A percentile compares a stretch with the other conserved stretches of the same genome.
Conservation (phyloP, 2,329 filamentous ascomycete species). For the Sphaerulina vaccinii region DNA sequence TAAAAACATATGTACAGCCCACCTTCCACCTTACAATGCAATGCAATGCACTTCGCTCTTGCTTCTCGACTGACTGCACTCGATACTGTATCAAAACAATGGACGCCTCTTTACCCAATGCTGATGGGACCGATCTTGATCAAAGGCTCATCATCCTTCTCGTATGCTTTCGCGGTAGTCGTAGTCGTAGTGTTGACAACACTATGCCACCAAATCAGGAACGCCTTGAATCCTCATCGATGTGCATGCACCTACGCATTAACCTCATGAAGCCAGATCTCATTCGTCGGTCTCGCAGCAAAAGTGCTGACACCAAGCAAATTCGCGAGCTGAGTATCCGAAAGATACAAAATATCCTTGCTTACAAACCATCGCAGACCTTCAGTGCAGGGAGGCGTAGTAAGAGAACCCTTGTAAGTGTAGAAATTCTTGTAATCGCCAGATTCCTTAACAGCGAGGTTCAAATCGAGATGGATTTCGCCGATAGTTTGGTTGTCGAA, state of each 20-base stretch:
- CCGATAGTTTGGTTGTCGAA: constrained; percentile 20
- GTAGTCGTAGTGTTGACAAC: background rate
- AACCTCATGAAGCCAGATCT: constrained; percentile 26
- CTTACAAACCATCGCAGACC: constrained; percentile 49
- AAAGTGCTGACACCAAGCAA: constrained; percentile 48
- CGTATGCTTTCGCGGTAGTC: background rate
- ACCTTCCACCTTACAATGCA: too few species aligned
- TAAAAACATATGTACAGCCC: too few species aligned
- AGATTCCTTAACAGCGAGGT: constrained; percentile 40
- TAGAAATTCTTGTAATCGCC: constrained; percentile 47
- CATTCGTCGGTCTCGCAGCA: constrained; percentile 45
- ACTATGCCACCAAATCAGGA: background rate
- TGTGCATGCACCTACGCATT: constrained; percentile 5
- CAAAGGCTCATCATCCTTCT: background rate
- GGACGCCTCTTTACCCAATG: background rate
- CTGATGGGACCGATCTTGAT: background rate
- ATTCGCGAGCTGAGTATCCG: constrained; percentile 48
- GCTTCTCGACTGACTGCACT: background rate
- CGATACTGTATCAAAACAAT: background rate
- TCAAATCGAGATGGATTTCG: constrained; percentile 33
- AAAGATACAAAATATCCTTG: constrained; percentile 43
- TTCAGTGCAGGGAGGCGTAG: constrained; percentile 50
- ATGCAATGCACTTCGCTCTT: background rate
- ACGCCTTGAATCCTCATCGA: background rate
- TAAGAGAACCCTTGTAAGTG: constrained; percentile 51